Conservation (phyloP, 345 rosid species). For the Eucalyptus curtisii region DNA sequence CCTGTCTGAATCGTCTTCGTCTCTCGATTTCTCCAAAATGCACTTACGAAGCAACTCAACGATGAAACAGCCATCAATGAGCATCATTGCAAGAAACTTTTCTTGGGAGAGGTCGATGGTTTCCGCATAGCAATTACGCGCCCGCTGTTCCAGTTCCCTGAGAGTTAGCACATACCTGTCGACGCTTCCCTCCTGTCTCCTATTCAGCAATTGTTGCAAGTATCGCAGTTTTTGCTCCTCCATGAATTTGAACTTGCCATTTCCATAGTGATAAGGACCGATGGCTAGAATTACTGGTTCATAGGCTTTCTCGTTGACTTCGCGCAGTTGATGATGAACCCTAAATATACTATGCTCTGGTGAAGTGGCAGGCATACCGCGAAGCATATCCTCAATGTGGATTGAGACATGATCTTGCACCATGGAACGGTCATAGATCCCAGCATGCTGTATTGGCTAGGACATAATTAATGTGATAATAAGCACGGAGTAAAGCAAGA, state of each 20-base stretch:
- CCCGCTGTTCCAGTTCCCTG: background rate
- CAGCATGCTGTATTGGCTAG: background rate
- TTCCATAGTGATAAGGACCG: background rate
- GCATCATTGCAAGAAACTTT: background rate
- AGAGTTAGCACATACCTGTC: background rate
- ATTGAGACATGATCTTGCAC: background rate
- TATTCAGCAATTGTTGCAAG: background rate
- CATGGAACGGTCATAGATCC: background rate
- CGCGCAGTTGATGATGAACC: background rate
- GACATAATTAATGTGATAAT: background rate
- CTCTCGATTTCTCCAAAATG: fast-evolving
- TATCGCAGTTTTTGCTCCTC: background rate
- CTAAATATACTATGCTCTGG: background rate
- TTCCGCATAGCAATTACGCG: background rate
- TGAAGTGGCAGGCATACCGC: fast-evolving
- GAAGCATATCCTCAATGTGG: no score
- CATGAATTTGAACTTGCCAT: background rate
- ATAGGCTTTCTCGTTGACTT: background rate
- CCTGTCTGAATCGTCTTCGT: background rate
- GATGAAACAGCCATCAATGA: background rate
- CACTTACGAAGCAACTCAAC: background rate
- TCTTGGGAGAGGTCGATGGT: background rate
- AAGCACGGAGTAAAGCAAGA: background rate
- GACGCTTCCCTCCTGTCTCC: background rate
- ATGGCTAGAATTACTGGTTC: background rate